Percentiles rank a stretch among this genome's conserved stretches.
phyloP scores from a whole-genome alignment of 306 rosid genomes.

The Sechiopsis laciniata region DNA sequence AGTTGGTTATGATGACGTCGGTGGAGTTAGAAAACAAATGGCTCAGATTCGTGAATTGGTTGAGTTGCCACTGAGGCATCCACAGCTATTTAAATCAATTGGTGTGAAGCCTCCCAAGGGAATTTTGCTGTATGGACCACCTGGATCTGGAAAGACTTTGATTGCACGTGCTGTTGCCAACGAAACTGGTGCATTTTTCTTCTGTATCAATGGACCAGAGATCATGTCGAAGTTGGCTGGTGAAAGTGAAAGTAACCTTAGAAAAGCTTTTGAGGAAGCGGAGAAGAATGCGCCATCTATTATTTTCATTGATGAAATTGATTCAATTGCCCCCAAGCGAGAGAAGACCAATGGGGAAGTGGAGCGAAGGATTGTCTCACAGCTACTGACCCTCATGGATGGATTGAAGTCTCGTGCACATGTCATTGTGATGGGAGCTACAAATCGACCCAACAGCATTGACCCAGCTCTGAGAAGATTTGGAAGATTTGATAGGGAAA shows the following conservation, averaged over 20 bases:
- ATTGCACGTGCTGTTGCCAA: constrained; percentile 95
- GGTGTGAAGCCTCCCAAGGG: constrained; percentile 99
- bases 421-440: constrained; percentile 95
- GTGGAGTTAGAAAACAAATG: constrained; percentile 95
- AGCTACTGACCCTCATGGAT: constrained; percentile 95
- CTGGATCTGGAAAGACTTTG: constrained; percentile 89
- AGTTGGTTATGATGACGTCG: constrained; percentile 97
- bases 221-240: constrained; percentile 96
- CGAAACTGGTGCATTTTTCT: constrained; percentile 97
- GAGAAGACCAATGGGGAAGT: constrained; percentile 98
- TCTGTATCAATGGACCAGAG: constrained; percentile 95
- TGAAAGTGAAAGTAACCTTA: constrained; percentile 93
- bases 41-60: constrained; percentile 91
- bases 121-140: constrained; percentile 80
- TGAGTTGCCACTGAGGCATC: constrained; percentile 91
- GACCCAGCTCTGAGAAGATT: constrained; percentile 97
- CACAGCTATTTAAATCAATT: constrained; percentile 81
- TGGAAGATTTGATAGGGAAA: constrained; percentile 97
- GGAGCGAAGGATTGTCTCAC: constrained; percentile 95
- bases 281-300: constrained; percentile 99
- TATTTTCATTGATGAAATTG: constrained; percentile 89
- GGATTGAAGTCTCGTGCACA: constrained; percentile 89
- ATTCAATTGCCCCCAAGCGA: constrained; percentile 93
- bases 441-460: constrained; percentile 93
- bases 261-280: constrained; percentile 98